Evolutionary conservation across 495 filamentous ascomycete genomes (phyloP), one percentile per base, ranked within the genome.

Genomic region (Usnea hakonensis): DNA sequence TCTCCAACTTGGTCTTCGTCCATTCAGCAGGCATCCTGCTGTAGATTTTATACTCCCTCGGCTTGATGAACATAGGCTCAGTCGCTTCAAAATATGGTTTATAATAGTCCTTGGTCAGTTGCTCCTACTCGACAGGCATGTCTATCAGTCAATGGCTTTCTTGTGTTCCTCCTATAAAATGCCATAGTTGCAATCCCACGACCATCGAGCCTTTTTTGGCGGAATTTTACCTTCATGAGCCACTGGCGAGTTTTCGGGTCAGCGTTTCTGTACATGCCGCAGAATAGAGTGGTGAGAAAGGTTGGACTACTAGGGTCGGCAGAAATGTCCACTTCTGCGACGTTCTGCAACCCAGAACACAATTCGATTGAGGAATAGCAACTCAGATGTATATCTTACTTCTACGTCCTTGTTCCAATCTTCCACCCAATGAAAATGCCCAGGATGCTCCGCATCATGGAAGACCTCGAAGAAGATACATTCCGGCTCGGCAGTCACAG

Each of bases 51-150:
- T 69, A 61, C 54, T 77, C 74, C 28, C 75, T 68, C 0, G 75
- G 76, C 59, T 80, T 81, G 43, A 80, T 60, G 60, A 75, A 81
- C 77, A 82, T 73, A 13, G 75, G 73, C 66, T 76, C 73, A 13
- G 79, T 82, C 6, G 71, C 59, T n/a, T 69, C 74, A 7, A 77
- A 59, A 57, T 80, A 82, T 37, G 76, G 73, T 44, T 78, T 73
- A 64, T 83, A 81, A 63, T 83, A 83, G 0, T 71, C 67, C 65
- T 81, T 83, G 19, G 70, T 76, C 8, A 78, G 26, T 74, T 82
- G 79, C 10, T 72, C 67, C 80, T 81, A n/a, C 5, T 23, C 53
- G 21, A 17, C 32, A 36, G 16, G 53, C 23, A 56, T 7, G 36
- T 35, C 32, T 56, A 5, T 21, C 36, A 38, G 32, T 8, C 9